phyloP scores from a whole-genome alignment of 768 basidiomycete genomes.

The Hypholoma sublateritium region DNA sequence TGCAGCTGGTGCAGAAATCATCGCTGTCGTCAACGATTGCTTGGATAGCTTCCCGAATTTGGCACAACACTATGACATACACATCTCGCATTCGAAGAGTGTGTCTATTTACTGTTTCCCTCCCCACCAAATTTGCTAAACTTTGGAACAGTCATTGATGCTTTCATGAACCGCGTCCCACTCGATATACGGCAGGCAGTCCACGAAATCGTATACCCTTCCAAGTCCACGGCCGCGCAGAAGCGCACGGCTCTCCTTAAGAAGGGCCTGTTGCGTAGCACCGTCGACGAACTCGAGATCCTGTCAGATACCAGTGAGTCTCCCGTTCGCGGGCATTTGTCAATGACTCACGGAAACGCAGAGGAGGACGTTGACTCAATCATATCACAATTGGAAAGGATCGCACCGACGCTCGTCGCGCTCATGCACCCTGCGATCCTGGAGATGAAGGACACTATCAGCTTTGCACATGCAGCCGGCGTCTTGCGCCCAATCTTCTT shows the following conservation, averaged over 20 bases:
- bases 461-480: constrained; percentile 59
- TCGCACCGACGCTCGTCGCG: constrained; percentile 50
- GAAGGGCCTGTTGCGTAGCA: constrained; percentile 64
- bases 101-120: constrained; percentile 18
- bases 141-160: constrained; percentile 57
- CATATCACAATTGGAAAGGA: constrained; percentile 55
- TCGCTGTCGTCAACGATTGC: constrained; percentile 65
- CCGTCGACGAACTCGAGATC: constrained; percentile 73
- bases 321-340: neutral
- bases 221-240: constrained; percentile 64
- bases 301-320: constrained; percentile 59
- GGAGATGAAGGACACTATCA: constrained; percentile 64
- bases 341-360: constrained; percentile 17
- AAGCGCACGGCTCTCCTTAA: constrained; percentile 70
- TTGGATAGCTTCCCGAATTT: constrained; percentile 74
- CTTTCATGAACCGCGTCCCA: constrained; percentile 62
- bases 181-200: constrained; percentile 53
- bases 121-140: neutral
- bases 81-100: constrained; percentile 80
- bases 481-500: constrained; percentile 64
- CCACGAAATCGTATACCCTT: constrained; percentile 62
- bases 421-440: constrained; percentile 51
- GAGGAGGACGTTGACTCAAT: constrained; percentile 65
- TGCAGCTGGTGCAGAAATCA: constrained; percentile 74
- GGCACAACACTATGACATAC: constrained; percentile 67